Conservation (phyloP, 768 basidiomycete genomes). For the Lactifluus piperatus region DNA sequence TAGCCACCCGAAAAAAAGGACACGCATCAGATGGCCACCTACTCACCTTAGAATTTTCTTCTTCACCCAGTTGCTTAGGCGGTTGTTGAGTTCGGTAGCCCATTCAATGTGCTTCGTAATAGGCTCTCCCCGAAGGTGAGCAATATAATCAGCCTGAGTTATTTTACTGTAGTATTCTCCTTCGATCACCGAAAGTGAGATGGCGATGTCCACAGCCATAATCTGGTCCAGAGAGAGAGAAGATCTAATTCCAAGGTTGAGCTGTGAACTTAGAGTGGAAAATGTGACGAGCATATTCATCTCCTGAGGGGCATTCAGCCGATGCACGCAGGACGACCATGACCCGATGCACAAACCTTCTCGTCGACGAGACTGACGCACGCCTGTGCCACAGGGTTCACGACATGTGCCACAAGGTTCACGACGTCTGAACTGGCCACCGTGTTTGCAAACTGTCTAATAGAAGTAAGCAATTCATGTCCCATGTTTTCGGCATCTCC, state of each 20-base stretch:
- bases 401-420: not conserved
- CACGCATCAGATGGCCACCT: slow-evolving; percentile 25
- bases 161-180: slow-evolving; percentile 34
- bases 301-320: slow-evolving; percentile 5
- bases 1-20: slow-evolving; percentile 7
- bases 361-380: slow-evolving; percentile 2
- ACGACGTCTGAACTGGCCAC: slow-evolving; percentile 5
- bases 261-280: not conserved
- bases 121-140: slow-evolving; percentile 28
- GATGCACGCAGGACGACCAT: no score
- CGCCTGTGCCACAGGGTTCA: not conserved
- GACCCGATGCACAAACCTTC: slow-evolving; percentile 2
- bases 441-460: slow-evolving; percentile 5
- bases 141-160: slow-evolving; percentile 35
- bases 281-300: not conserved
- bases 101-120: slow-evolving; percentile 29
- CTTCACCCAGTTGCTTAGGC: slow-evolving; percentile 26
- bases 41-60: slow-evolving; percentile 17
- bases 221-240: slow-evolving; percentile 26
- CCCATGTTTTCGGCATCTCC: slow-evolving; percentile 12
- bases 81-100: slow-evolving; percentile 31
- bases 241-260: no score
- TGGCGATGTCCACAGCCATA: slow-evolving; percentile 34
- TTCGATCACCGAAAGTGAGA: slow-evolving; percentile 37
- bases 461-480: slow-evolving; percentile 24